Evolutionary conservation across 805 yeast species (phyloP).

Genomic region (baker's yeast (Saccharomyces cerevisiae)): DNA sequence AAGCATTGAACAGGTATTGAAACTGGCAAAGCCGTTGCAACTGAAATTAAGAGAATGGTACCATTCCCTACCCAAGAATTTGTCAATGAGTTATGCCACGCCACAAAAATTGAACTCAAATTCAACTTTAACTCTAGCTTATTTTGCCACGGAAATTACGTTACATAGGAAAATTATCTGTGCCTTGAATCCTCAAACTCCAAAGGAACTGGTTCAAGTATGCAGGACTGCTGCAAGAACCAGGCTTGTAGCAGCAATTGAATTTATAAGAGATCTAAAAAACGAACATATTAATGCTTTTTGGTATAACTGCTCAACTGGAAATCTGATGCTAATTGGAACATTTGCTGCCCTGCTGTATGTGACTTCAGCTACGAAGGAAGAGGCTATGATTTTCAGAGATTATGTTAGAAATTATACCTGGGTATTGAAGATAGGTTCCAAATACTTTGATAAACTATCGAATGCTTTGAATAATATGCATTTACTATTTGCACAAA

Average conservation of each 20-base stretch:
- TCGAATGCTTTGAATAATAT: constrained; percentile 64
- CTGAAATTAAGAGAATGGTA: constrained; percentile 66
- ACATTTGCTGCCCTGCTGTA: constrained; percentile 77
- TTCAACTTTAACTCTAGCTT: constrained; percentile 74
- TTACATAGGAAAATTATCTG: constrained; percentile 72
- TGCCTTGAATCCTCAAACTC: constrained; percentile 37
- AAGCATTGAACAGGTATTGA: constrained; percentile 60
- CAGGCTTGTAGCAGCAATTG: constrained; percentile 72
- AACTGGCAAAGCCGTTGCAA: constrained; percentile 75
- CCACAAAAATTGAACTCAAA: constrained; percentile 61
- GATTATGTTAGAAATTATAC: constrained; percentile 69
- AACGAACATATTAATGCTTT: constrained; percentile 81
- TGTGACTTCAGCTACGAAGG: constrained; percentile 53
- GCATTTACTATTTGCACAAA: constrained; percentile 62
- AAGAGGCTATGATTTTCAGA: constrained; percentile 56
- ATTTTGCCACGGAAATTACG: constrained; percentile 83
- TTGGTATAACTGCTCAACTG: constrained; percentile 80
- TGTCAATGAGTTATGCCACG: constrained; percentile 54
- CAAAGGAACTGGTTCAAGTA: constrained; percentile 49
- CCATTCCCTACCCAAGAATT: constrained; percentile 55
- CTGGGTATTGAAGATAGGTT: constrained; percentile 63
- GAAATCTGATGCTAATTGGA: constrained; percentile 75
- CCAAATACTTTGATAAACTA: constrained; percentile 72
- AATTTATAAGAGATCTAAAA: constrained; percentile 63
- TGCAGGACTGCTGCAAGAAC: constrained; percentile 83